These are phyloP conservation scores for Xylaria sp. DNA, from an alignment of 495 filamentous ascomycete genomes.

Conservation along the genomic window DNA sequence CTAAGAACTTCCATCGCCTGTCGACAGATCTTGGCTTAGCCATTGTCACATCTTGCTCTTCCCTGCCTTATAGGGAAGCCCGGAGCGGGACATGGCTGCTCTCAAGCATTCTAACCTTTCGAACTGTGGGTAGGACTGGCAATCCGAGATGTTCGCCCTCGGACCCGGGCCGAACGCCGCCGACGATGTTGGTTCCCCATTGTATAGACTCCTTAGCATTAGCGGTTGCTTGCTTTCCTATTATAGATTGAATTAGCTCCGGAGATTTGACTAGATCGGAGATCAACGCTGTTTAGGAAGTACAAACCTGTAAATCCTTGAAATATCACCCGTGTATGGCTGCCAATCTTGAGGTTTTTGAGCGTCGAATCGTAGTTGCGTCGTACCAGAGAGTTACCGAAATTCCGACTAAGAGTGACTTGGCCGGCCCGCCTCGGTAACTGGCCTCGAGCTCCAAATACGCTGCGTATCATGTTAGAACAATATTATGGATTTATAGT, in stretches of 20 bases:
- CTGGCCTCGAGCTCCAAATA: not conserved
- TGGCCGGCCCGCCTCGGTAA: not conserved
- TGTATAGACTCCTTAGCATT: constrained; percentile 83
- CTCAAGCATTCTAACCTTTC: constrained; percentile 52
- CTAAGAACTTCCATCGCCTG: constrained; percentile 77
- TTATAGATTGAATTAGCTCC: constrained; percentile 17
- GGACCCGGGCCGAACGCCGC: constrained; percentile 81
- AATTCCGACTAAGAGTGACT: constrained; percentile 10
- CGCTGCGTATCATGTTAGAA: constrained; percentile 14
- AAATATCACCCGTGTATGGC: constrained; percentile 81
- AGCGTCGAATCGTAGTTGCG: constrained; percentile 67
- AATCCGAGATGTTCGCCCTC: constrained; percentile 81
- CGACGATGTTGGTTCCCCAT: constrained; percentile 89
- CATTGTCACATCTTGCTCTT: not conserved
- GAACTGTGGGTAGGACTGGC: constrained; percentile 77
- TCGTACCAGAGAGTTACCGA: constrained; percentile 15
- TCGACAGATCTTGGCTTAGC: constrained; percentile 7
- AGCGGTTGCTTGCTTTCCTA: constrained; percentile 68
- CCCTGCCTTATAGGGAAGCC: not conserved
- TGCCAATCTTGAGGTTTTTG: constrained; percentile 76
- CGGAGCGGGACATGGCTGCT: not conserved
- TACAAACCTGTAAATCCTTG: constrained; percentile 83
- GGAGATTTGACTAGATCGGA: not conserved
- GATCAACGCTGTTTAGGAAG: not conserved
- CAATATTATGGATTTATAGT: not conserved